A percentile compares a stretch with the other conserved stretches of the same genome.
Evolutionary conservation across 495 filamentous ascomycete species (phyloP).

Genomic region (Trichoderma orchidacearum): DNA sequence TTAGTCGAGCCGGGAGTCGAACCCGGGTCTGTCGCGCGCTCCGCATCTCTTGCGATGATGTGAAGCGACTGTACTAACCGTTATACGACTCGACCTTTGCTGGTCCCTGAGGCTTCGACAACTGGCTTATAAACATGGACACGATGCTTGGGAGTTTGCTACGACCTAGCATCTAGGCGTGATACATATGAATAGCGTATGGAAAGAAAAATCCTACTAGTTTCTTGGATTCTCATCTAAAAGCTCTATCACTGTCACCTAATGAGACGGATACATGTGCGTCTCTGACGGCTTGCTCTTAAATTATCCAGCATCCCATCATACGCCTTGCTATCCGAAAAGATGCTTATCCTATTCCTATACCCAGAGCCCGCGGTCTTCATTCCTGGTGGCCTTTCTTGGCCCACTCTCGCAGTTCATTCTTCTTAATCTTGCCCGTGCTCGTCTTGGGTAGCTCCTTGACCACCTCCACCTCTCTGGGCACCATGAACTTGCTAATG

Average conservation of each 20-base stretch:
- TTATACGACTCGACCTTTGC: neutral
- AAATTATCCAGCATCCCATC: too few species aligned
- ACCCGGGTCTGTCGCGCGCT: neutral
- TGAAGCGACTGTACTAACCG: neutral
- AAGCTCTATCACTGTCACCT: too few species aligned
- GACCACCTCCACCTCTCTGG: conserved; percentile 82
- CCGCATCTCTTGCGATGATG: neutral
- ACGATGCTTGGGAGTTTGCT: too few species aligned
- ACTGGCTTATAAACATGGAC: neutral
- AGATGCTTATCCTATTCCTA: neutral
- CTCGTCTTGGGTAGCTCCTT: conserved; percentile 86
- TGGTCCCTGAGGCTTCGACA: neutral
- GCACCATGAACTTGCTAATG: conserved; percentile 94
- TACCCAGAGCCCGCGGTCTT: too few species aligned
- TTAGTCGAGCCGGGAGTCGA: neutral
- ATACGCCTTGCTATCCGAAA: too few species aligned
- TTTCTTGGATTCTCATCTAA: too few species aligned
- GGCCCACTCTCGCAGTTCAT: conserved; percentile 78
- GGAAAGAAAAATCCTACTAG: too few species aligned
- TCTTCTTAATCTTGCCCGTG: conserved; percentile 95
- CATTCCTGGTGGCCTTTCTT: neutral
- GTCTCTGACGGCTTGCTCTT: too few species aligned
- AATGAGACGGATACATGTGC: too few species aligned
- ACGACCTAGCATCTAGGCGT: too few species aligned
- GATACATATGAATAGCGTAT: too few species aligned